phyloP scores from a whole-genome alignment of 495 filamentous ascomycete genomes.

The Daldinia caldariorum region DNA sequence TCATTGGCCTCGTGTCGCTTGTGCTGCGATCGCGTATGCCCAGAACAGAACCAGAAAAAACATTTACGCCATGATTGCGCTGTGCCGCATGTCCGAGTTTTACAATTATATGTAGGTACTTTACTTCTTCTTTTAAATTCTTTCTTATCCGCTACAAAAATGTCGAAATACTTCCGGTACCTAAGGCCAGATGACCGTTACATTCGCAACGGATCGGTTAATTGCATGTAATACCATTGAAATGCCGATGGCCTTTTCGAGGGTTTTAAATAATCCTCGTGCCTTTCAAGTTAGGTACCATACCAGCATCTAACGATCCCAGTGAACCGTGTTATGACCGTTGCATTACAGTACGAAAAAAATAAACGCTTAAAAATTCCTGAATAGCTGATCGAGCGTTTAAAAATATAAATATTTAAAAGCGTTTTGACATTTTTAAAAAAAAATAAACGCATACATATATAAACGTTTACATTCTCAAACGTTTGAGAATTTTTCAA shows the following conservation, averaged over 20 bases:
- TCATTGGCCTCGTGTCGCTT: slow-evolving; percentile 20
- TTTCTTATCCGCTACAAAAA: neutral
- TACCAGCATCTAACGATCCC: too few species aligned
- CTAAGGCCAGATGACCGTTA: neutral
- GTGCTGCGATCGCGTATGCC: slow-evolving; percentile 15
- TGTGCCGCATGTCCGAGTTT: neutral
- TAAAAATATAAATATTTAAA: too few species aligned
- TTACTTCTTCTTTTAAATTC: too few species aligned
- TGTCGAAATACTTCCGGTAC: neutral
- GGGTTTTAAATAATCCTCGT: neutral
- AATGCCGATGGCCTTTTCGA: neutral
- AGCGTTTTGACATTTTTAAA: too few species aligned
- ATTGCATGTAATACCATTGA: slow-evolving; percentile 2
- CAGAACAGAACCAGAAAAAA: neutral
- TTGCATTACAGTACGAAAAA: too few species aligned
- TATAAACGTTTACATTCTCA: too few species aligned
- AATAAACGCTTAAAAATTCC: too few species aligned
- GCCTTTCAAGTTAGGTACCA: slow-evolving; percentile 1
- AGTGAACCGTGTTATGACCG: too few species aligned
- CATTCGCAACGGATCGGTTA: slow-evolving; percentile 7
- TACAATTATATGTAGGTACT: too few species aligned
- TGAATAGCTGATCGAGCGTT: too few species aligned
- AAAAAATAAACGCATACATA: too few species aligned
- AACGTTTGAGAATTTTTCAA: too few species aligned
- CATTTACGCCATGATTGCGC: slow-evolving; percentile 14